phyloP scores from a whole-genome alignment of 2,329 filamentous ascomycete species.

The Exserohilum rostratum region DNA sequence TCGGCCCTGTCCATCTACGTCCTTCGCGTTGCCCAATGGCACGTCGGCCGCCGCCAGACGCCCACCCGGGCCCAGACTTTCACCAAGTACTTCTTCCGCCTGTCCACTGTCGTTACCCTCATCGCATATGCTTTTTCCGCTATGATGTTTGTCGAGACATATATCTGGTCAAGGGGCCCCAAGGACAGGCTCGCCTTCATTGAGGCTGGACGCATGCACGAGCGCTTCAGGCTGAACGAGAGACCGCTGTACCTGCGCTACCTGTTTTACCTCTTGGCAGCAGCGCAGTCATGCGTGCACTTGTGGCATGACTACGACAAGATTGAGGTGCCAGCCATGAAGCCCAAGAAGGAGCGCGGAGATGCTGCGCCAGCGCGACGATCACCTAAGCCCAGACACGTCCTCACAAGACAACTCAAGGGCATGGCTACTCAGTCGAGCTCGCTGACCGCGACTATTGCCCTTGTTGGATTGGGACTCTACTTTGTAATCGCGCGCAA shows the following conservation, averaged over 20 bases:
- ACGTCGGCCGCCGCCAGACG: conserved; percentile 67
- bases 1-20: conserved; percentile 79
- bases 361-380: conserved; percentile 9
- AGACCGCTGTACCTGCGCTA: conserved; percentile 79
- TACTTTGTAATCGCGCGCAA: conserved; percentile 42
- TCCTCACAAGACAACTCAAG: conserved; percentile 26
- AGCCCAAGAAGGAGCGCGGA: conserved; percentile 28
- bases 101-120: conserved; percentile 71
- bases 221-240: conserved; percentile 82
- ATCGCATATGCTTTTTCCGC: conserved; percentile 80
- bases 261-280: conserved; percentile 70
- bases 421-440: conserved; percentile 25
- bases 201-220: conserved; percentile 67
- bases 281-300: conserved; percentile 73
- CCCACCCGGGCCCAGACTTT: conserved; percentile 71
- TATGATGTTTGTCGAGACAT: conserved; percentile 79
- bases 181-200: conserved; percentile 73
- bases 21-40: conserved; percentile 83
- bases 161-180: conserved; percentile 71
- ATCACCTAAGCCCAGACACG: conserved; percentile 25
- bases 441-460: conserved; percentile 57
- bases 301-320: conserved; percentile 76
- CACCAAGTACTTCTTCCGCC: conserved; percentile 60
- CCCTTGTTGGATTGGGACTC: conserved; percentile 23
- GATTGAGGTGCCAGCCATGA: conserved; percentile 57